Base-by-base conservation (phyloP, 1,284 basidiomycete species). In the Rhodotorula sp. region DNA sequence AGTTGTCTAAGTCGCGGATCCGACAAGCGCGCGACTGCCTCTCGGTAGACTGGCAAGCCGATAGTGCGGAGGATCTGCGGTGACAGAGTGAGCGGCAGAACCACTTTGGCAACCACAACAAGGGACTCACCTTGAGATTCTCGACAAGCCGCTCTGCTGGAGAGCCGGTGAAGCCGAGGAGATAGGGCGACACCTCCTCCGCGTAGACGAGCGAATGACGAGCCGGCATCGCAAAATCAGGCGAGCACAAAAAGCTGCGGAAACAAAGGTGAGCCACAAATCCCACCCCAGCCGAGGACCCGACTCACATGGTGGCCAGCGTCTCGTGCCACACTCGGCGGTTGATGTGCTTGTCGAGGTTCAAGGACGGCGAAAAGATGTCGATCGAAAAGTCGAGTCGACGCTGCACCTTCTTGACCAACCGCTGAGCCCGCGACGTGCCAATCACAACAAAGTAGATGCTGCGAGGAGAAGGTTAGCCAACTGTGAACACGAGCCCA, bases 281-380 rank as follows among this genome's bases (percentile, higher is more conserved):
- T 6, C 6, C 20, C 8, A 4, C 10, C n/a, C n/a, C n/a, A n/a
- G n/a, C n/a, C n/a, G n/a, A n/a, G n/a, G n/a, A n/a, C n/a, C n/a
- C n/a, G n/a, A n/a, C n/a, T 43, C 26, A 76, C 77, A 93, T 81
- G 0, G 87, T 87, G 0, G 89, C 87, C 43, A 92, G 84, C 12
- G 89, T 86, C 80, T 93, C 91, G 79, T 92, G 89, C 90, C 90
- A 91, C n/a, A 92, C 89, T 8, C 91, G 86, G 18, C 90, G 85
- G 72, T 85, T 87, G 52, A 87, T 84, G 78, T 93, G 91, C 21
- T 86, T 80, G 1, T 87, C 85, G 58, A 89, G 80, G 80, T 91
- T 87, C 70, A 92, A 80, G 85, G 85, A 83, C 43, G 90, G 89
- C n/a, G 89, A 91, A 79, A 91, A 91, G 64, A 91, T 85, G 79